Base-by-base conservation (phyloP, 129 eudicot genomes). In the Pulicaria dysenterica region DNA sequence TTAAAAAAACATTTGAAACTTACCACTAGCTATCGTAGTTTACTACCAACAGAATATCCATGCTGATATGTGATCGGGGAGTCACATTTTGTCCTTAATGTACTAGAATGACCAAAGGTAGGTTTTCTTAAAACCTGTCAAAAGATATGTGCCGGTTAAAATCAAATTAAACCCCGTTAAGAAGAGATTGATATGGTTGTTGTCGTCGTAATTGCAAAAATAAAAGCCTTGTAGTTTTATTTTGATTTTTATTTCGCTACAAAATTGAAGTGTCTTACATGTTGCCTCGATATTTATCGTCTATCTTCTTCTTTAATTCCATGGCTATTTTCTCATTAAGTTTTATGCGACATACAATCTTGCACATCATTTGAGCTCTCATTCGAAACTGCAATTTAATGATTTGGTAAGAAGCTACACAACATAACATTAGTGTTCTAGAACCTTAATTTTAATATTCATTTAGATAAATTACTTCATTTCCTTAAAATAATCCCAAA, bases 211-310 rank as follows among this genome's bases (percentile, higher is more conserved):
- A 24, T 24, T 24, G 31, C 31, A 24, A 24, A 24, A 24, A 24
- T 24, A 24, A 24, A 24, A 67, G 36, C 7, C 7, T 6, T 14
- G 58, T n/a, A 1, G 10, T 10, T 44, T 17, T 51, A 51, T 40
- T 43, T 39, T 44, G n/a, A n/a, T n/a, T 2, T n/a, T n/a, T n/a
- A n/a, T n/a, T n/a, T n/a, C n/a, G 14, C 31, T 24, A 24, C 31
- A 24, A n/a, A 0, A 24, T 0, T 24, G 31, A 37, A 8, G 54
- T 10, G 41, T 15, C 83, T 74, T 43, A 86, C 91, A 86, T 80
- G 83, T 86, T 81, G 16, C 79, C 89, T n/a, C 77, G 81, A 75
- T 87, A 87, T 12, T 83, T 88, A 69, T 87, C 86, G 3, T 78
- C 76, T 7, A 87, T 86, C 73, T 81, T 86, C 61, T 68, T 65